Evolutionary conservation across 495 filamentous ascomycete genomes (phyloP).

Genomic region (Lentithecium fluviatile): DNA sequence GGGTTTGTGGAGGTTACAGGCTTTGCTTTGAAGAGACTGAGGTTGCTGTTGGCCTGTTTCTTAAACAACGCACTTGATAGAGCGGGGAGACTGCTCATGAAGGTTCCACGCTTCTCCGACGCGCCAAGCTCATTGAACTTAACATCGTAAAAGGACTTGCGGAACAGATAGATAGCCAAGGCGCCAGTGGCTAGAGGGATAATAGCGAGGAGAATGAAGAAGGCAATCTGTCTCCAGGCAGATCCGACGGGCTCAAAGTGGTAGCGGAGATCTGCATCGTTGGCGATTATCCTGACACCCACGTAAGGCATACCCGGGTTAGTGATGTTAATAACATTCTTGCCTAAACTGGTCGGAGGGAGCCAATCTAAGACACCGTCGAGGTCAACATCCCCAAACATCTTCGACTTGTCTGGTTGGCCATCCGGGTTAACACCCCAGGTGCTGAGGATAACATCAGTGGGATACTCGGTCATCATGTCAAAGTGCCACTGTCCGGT

Average conservation of each 20-base stretch:
- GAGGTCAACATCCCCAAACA: conserved; percentile 62
- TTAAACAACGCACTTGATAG: background rate
- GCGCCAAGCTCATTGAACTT: conserved; percentile 70
- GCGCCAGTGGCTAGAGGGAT: conserved; percentile 54
- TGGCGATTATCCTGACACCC: conserved; percentile 55
- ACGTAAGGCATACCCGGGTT: conserved; percentile 56
- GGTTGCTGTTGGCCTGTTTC: background rate
- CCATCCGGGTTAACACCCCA: conserved; percentile 71
- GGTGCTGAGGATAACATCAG: conserved; percentile 62
- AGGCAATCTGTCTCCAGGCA: conserved; percentile 54
- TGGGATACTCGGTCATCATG: conserved; percentile 66
- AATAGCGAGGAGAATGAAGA: conserved; percentile 59
- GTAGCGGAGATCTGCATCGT: conserved; percentile 58
- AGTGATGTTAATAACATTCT: conserved; percentile 62
- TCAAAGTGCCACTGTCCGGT: conserved; percentile 61
- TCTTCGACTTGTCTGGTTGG: conserved; percentile 58
- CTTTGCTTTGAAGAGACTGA: conserved; percentile 13
- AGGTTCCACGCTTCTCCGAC: conserved; percentile 5
- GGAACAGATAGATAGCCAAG: conserved; percentile 58
- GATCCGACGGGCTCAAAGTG: conserved; percentile 56
- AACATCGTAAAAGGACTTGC: conserved; percentile 67
- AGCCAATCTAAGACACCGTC: conserved; percentile 64
- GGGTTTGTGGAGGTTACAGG: background rate
- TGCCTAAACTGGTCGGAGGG: conserved; percentile 58
- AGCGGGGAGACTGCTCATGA: conserved; percentile 3